Evolutionary conservation across 495 filamentous ascomycete genomes (phyloP), one percentile per base, ranked within the genome.

Genomic region (Aspergillus diversus): DNA sequence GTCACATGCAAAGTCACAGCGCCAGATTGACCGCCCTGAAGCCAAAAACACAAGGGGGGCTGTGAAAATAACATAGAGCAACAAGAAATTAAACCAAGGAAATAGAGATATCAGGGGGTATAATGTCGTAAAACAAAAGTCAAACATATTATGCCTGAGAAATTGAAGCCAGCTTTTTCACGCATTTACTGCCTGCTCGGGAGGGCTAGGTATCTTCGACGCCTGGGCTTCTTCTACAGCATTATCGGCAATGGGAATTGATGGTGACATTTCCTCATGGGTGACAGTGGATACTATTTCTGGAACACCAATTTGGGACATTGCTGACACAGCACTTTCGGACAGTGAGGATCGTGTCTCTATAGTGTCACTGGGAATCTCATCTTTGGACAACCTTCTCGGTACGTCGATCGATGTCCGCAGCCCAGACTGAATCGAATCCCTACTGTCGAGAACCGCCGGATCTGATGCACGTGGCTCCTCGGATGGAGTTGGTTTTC

Each of bases 401-500:
- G 60, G 63, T 59, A 53, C 57, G 55, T 27, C 72, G 59, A 43
- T 54, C 33, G 17, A 69, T 64, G 31, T 69, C 71, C 21, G 74
- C 77, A 32, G 57, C 57, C 46, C 43, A 9, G 60, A 63, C 15
- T 43, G 46, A 9, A 74, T 64, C 0, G 75, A 81, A 21, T 72
- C 74, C 37, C 58, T 67, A 33, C 72, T 75, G 46, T 74, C 75
- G 21, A 74, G 33, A 5, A 75, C 59, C 9, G 64, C 63, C 21
- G 78, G 69, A n/a, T 83, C 79, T 1, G 77, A 78, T 11, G 72
- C 66, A 35, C 74, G 73, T 0, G 76, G 72, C 43, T 83, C 82
- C 13, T 84, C 81, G 13, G 74, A 73, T 34, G 76, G 77, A 32
- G 80, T 79, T 32, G 81, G 80, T 59, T 85, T 87, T 12, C 82